Evolutionary conservation across 768 basidiomycete species (phyloP).

Genomic region (Suillus spraguei): DNA sequence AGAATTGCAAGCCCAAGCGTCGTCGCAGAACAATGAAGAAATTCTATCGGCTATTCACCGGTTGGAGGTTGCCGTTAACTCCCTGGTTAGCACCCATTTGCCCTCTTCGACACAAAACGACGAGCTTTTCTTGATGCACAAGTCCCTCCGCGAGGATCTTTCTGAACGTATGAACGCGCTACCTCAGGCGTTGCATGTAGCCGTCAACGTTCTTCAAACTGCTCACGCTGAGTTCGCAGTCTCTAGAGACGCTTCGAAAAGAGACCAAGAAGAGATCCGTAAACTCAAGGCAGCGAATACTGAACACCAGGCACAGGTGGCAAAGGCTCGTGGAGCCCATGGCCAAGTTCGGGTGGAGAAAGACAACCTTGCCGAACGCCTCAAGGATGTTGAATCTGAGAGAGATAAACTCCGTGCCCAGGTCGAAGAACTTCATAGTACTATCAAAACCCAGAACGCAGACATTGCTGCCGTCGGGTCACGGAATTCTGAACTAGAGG

Average conservation of each 20-base stretch:
- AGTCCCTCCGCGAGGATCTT: conserved; percentile 54
- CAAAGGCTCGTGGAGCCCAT: conserved; percentile 76
- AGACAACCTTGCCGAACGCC: conserved; percentile 66
- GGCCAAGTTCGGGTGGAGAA: conserved; percentile 84
- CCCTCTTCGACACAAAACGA: conserved; percentile 47
- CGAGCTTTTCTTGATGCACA: conserved; percentile 52
- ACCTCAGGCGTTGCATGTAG: conserved; percentile 58
- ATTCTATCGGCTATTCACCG: conserved; percentile 40
- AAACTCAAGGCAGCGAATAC: conserved; percentile 53
- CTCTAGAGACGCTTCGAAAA: conserved; percentile 57
- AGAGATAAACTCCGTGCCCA: conserved; percentile 61
- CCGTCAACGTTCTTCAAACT: conserved; percentile 57
- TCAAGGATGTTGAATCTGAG: conserved; percentile 61
- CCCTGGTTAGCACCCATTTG: conserved; percentile 53
- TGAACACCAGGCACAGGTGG: conserved; percentile 72
- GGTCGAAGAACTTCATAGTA: conserved; percentile 54
- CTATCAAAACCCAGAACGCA: conserved; percentile 42
- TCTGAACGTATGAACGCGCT: conserved; percentile 56
- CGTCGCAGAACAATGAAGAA: conserved; percentile 22
- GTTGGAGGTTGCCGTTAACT: conserved; percentile 53
- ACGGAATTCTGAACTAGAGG: conserved; percentile 64
- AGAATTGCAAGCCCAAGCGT: conserved; percentile 19
- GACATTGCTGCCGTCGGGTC: conserved; percentile 51
- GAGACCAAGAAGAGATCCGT: conserved; percentile 72
- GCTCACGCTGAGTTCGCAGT: conserved; percentile 63